Conservation (phyloP, 2,329 filamentous ascomycete genomes). For the Nigrospora osmanthi region DNA sequence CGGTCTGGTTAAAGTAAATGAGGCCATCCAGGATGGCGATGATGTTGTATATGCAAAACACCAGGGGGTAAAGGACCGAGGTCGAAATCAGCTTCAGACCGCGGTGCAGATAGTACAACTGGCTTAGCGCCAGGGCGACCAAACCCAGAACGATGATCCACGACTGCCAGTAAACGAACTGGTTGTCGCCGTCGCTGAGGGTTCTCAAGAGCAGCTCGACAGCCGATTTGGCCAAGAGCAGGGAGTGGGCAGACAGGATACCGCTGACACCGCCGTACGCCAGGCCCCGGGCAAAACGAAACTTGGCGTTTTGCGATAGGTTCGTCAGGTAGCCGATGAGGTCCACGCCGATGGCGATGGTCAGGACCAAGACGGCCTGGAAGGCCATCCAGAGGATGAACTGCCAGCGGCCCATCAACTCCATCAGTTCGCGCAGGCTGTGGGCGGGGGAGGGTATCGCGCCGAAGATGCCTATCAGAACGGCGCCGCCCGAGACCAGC, state of each 20-base stretch:
- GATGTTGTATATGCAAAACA: constrained; percentile 99
- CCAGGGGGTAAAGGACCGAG: constrained; percentile 89
- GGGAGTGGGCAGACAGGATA: constrained; percentile 85
- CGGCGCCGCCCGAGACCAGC: constrained; percentile 79
- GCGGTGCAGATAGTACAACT: constrained; percentile 91
- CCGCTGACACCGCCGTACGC: constrained; percentile 86
- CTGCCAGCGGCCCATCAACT: constrained; percentile 61
- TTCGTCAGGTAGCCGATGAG: constrained; percentile 42
- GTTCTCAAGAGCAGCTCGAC: constrained; percentile 89
- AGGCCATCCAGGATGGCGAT: constrained; percentile 94
- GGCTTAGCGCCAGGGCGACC: constrained; percentile 72
- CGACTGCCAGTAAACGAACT: constrained; percentile 92
- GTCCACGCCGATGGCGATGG: constrained; percentile 57
- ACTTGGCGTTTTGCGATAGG: constrained; percentile 52
- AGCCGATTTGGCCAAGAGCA: constrained; percentile 91
- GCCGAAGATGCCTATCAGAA: constrained; percentile 88
- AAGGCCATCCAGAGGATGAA: constrained; percentile 87
- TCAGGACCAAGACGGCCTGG: constrained; percentile 64
- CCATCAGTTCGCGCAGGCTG: constrained; percentile 72
- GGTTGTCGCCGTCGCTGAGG: constrained; percentile 76
- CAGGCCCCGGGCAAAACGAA: constrained; percentile 74
- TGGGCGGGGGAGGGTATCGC: constrained; percentile 91
- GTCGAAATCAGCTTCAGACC: constrained; percentile 93
- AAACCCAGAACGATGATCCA: constrained; percentile 85
- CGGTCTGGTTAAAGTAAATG: constrained; percentile 91